Base-by-base conservation (phyloP, 192 early-diverging fungal species). In the Coemansia sp. region DNA sequence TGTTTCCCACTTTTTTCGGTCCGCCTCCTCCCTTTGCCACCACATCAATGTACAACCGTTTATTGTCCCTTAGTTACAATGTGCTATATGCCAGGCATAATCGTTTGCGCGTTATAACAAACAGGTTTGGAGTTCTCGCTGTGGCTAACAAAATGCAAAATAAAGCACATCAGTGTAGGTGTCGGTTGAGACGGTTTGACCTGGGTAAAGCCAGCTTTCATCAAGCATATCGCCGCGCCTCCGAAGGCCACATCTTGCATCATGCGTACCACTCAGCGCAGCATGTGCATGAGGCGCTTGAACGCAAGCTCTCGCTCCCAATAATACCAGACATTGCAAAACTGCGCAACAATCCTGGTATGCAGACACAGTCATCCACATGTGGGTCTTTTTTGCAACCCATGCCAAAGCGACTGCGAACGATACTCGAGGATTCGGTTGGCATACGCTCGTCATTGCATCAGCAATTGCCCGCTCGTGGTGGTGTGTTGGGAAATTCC, bases 281-380 rank as follows among this genome's bases (percentile, higher is more conserved):
- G 56, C 69, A 72, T 50, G 56, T 72, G 12, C 76, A 78, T 38
- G 79, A 82, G 57, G 50, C 79, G 44, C 10, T 76, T 10, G 81
- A 83, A 44, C 81, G 81, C 60, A 83, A 83, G 49, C 65, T 83
- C 45, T 83, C 81, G 56, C 68, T 83, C 19, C 81, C 81, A 15
- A 78, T 44, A 32, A 75, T 83, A 43, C 76, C 81, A 9, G 73
- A 83, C 40, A 78, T 77, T 48, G 65, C 70, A 32, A 75, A 72
- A 18, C 39, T 83, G 49, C 76, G 76, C 38, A 53, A 71, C 11
- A 71, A 59, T 21, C 49, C 56, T 57, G 13, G 53, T 58, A 49
- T n/a, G 16, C 9, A 16, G 13, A 59, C 37, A 37, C 26, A 49
- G 12, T 65, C 63, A 32, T 54, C 62, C 43, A 42, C 69, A 38